These are phyloP conservation scores for Floccularia luteovirens DNA, from an alignment of 768 basidiomycete genomes.

Conservation along the genomic window DNA sequence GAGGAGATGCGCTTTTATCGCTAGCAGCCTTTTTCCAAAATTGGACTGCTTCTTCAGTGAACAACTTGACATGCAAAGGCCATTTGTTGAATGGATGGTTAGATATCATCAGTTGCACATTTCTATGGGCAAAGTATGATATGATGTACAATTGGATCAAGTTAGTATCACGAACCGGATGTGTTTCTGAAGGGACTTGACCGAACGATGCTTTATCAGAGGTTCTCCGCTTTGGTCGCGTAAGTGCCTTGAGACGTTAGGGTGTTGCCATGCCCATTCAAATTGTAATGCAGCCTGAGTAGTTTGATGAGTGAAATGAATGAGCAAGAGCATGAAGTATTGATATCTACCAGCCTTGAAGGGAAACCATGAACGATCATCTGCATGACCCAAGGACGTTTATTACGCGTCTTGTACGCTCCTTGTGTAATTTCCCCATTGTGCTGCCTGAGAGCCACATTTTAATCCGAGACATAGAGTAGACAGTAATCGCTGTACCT, in stretches of 20 bases:
- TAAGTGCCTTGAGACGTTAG: slow-evolving; percentile 60
- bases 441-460: slow-evolving; percentile 47
- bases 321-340: not conserved
- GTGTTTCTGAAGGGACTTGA: slow-evolving; percentile 31
- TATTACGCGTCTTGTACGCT: slow-evolving; percentile 54
- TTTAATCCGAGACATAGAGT: slow-evolving; percentile 1
- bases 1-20: slow-evolving; percentile 13
- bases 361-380: slow-evolving; percentile 85
- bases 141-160: not conserved
- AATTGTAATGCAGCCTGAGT: slow-evolving; percentile 64
- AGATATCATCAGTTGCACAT: slow-evolving; percentile 56
- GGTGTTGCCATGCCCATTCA: slow-evolving; percentile 86
- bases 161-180: slow-evolving; percentile 31
- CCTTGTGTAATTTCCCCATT: slow-evolving; percentile 73
- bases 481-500: slow-evolving; percentile 25
- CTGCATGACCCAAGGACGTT: slow-evolving; percentile 76
- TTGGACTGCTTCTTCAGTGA: slow-evolving; percentile 53
- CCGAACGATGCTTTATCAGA: slow-evolving; percentile 24
- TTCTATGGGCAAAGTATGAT: slow-evolving; percentile 22
- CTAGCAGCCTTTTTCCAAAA: slow-evolving; percentile 36
- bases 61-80: slow-evolving; percentile 72
- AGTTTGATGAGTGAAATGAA: not conserved
- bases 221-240: slow-evolving; percentile 32
- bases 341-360: slow-evolving; percentile 41
- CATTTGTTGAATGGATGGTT: slow-evolving; percentile 62